Percentiles rank a stretch among this genome's conserved stretches.
Evolutionary conservation across 306 rosid genomes (phyloP).

Genomic region (Myrica gale): DNA sequence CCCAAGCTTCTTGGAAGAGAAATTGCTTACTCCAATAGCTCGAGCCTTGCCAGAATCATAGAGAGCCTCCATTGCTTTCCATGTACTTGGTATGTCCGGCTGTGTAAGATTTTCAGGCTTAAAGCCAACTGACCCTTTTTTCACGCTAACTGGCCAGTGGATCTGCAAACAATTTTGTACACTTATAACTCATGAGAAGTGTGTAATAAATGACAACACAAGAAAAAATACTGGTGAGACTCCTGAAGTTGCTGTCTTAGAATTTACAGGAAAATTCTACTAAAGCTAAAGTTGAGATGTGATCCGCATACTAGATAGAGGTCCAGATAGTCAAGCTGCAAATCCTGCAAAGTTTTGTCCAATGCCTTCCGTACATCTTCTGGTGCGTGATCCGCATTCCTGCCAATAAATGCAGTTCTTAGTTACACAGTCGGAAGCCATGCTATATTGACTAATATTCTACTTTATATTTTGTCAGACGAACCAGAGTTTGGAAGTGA

Average conservation of each 20-base stretch:
- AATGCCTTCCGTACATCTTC: background rate
- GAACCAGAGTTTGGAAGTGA: constrained; percentile 83
- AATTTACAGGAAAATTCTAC: too few species aligned
- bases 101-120: background rate
- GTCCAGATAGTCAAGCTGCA: background rate
- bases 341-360: background rate
- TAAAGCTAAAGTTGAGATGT: background rate
- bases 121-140: constrained; percentile 1
- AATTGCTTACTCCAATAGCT: constrained; percentile 22
- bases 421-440: background rate
- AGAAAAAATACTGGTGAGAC: background rate
- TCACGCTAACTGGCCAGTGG: background rate
- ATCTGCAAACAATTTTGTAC: background rate
- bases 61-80: constrained; percentile 25
- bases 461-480: constrained; percentile 17
- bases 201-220: too few species aligned
- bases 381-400: background rate
- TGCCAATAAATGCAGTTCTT: background rate
- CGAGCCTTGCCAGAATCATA: constrained; percentile 23
- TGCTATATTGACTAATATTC: background rate
- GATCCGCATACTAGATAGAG: background rate
- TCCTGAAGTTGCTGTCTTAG: too few species aligned
- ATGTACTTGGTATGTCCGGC: constrained; percentile 9
- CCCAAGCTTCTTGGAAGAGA: constrained; percentile 27
- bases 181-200: background rate